Evolutionary conservation across 2,329 filamentous ascomycete genomes (phyloP).

Genomic region (Claviceps fusiformis): DNA sequence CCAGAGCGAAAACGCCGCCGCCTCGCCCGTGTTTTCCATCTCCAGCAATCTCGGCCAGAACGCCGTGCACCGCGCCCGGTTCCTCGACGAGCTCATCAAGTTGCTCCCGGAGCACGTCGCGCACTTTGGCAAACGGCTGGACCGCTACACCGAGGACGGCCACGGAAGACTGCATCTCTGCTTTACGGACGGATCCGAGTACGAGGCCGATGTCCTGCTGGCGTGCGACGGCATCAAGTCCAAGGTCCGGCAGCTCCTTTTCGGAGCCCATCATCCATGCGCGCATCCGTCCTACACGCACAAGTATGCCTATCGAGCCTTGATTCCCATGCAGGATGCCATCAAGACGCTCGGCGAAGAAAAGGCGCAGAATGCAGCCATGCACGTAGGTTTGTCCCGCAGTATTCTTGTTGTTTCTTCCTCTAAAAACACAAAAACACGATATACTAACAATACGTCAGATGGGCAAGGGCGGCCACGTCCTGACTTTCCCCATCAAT

Average conservation of each 20-base stretch:
- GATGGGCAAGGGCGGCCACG: constrained; percentile 5
- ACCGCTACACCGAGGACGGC: constrained; percentile 15
- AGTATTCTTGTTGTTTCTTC: too few species aligned
- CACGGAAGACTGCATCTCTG: constrained; percentile 15
- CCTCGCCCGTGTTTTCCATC: constrained; percentile 1
- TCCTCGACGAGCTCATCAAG: constrained; percentile 25
- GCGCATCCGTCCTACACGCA: constrained; percentile 32
- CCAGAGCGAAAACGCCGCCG: background rate
- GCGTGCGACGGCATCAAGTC: constrained; percentile 55
- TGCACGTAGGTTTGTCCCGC: constrained; percentile 2
- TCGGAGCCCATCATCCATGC: constrained; percentile 26
- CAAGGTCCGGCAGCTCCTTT: constrained; percentile 32
- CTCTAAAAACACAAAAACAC: too few species aligned
- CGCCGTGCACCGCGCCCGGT: constrained; percentile 23
- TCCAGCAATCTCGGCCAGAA: constrained; percentile 14
- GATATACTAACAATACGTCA: background rate
- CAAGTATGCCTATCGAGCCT: constrained; percentile 43
- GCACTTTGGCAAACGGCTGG: constrained; percentile 21
- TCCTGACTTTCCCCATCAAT: constrained; percentile 3
- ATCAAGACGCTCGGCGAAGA: constrained; percentile 30
- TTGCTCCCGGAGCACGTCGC: constrained; percentile 20
- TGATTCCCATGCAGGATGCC: constrained; percentile 36
- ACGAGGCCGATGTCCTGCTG: constrained; percentile 26
- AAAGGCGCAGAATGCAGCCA: constrained; percentile 14
- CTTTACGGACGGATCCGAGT: constrained; percentile 24